A percentile compares a stretch with the other conserved stretches of the same genome.
These are phyloP conservation scores for Drechslerella coelobrocha DNA, from an alignment of 2,329 filamentous ascomycete species.

Conservation along the genomic window DNA sequence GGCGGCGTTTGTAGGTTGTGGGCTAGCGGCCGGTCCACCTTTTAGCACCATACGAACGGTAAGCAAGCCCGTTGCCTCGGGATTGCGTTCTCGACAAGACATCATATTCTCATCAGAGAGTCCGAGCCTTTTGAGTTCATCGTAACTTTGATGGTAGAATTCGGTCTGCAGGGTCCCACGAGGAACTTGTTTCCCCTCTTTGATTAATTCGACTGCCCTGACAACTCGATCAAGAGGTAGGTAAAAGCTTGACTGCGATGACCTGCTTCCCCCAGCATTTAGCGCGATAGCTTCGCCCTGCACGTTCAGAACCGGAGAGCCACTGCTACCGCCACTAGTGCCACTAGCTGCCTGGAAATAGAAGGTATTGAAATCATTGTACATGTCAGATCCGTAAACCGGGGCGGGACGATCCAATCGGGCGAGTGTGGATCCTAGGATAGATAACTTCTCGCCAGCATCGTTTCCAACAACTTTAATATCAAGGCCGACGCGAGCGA, in stretches of 20 bases:
- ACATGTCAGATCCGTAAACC: constrained; percentile 55
- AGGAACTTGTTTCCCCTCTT: constrained; percentile 52
- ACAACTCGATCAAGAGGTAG: constrained; percentile 55
- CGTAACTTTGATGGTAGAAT: constrained; percentile 54
- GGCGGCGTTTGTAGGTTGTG: constrained; percentile 39
- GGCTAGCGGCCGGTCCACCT: constrained; percentile 53
- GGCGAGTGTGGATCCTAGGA: constrained; percentile 55
- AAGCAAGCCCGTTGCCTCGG: constrained; percentile 53
- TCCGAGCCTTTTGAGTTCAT: constrained; percentile 54
- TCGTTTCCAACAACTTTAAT: constrained; percentile 56
- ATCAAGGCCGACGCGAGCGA: constrained; percentile 54
- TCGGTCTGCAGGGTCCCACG: constrained; percentile 55
- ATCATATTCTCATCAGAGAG: constrained; percentile 54
- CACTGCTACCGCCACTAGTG: constrained; percentile 55
- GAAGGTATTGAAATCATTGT: constrained; percentile 56
- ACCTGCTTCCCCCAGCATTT: constrained; percentile 55
- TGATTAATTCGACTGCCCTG: constrained; percentile 55
- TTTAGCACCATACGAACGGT: constrained; percentile 54
- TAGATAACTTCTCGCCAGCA: constrained; percentile 55
- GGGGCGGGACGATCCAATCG: constrained; percentile 55
- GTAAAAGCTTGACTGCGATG: constrained; percentile 55
- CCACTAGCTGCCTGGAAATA: constrained; percentile 56
- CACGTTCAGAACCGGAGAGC: constrained; percentile 55
- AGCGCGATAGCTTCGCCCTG: constrained; percentile 55
- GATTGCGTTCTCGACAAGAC: constrained; percentile 53